phyloP scores from a whole-genome alignment of 192 early-diverging fungal species.

The Cetraspora pellucida region DNA sequence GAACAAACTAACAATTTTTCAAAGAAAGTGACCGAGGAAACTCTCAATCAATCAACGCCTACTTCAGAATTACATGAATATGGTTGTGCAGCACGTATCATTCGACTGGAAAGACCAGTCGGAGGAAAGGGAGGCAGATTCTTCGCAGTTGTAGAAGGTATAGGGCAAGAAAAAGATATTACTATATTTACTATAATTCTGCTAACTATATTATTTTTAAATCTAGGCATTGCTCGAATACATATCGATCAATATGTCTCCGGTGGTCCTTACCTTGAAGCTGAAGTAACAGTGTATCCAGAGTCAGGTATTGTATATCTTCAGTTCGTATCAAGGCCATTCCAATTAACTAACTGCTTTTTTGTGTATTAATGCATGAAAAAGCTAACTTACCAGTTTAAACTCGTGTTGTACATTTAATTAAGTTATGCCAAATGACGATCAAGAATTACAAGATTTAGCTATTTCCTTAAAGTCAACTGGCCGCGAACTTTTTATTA shows the following conservation, averaged over 20 bases:
- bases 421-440: slow-evolving; percentile 46
- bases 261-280: slow-evolving; percentile 55
- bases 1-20: background rate
- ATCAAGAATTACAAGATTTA: slow-evolving; percentile 56
- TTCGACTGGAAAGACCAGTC: slow-evolving; percentile 59
- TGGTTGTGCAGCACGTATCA: slow-evolving; percentile 56
- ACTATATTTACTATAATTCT: background rate
- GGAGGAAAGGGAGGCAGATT: slow-evolving; percentile 63
- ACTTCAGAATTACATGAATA: slow-evolving; percentile 41
- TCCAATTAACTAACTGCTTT: too few relatives aligned
- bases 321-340: background rate
- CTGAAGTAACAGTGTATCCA: slow-evolving; percentile 50
- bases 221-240: slow-evolving; percentile 61
- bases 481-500: slow-evolving; percentile 51
- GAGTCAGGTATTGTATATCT: slow-evolving; percentile 37
- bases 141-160: slow-evolving; percentile 69
- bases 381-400: too few relatives aligned
- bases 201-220: background rate
- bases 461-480: slow-evolving; percentile 57
- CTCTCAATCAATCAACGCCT: slow-evolving; percentile 1
- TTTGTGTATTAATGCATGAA: too few relatives aligned
- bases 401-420: too few relatives aligned
- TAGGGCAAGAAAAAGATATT: background rate
- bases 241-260: slow-evolving; percentile 52
- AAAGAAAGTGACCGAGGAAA: slow-evolving; percentile 27